These are phyloP conservation scores for Coelastrella sp. DNA, from an alignment of 139 green algal genomes.

Conservation along the genomic window DNA sequence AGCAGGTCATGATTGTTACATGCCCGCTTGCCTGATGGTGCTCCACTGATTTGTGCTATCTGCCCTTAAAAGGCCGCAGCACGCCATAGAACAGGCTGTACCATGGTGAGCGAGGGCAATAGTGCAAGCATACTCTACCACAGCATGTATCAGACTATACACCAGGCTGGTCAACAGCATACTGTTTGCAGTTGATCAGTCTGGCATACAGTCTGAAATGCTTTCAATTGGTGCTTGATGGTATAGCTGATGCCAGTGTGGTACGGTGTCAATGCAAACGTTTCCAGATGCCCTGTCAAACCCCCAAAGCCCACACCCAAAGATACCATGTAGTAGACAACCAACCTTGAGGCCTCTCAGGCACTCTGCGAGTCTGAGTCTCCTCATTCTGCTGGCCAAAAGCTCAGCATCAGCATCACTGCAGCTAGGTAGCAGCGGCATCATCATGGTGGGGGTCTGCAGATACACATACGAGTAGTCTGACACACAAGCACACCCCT, in stretches of 20 bases:
- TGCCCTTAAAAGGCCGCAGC: constrained; percentile 36
- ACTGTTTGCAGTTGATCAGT: too few relatives aligned
- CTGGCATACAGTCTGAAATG: too few relatives aligned
- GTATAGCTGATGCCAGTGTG: too few relatives aligned
- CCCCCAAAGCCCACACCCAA: too few relatives aligned
- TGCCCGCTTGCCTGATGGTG: constrained; percentile 20
- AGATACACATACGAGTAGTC: too few relatives aligned
- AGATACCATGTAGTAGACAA: not conserved
- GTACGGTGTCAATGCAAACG: too few relatives aligned
- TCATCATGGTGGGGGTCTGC: constrained; percentile 93
- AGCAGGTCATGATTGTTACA: constrained; percentile 21
- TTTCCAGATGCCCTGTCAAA: too few relatives aligned
- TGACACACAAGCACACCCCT: too few relatives aligned
- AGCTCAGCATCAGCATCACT: constrained; percentile 52
- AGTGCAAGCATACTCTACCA: too few relatives aligned
- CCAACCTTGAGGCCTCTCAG: constrained; percentile 71
- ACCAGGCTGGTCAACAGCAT: too few relatives aligned
- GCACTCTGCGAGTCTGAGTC: constrained; percentile 87
- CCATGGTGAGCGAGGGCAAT: constrained; percentile 38
- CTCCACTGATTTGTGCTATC: constrained; percentile 27
- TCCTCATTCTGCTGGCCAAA: constrained; percentile 83
- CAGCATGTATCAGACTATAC: too few relatives aligned
- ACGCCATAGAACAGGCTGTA: constrained; percentile 9
- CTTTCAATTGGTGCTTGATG: too few relatives aligned
- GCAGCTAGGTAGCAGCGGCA: constrained; percentile 73